These are phyloP conservation scores for Haematococcus sp. DNA, from an alignment of 139 green algal species.

Conservation along the genomic window DNA sequence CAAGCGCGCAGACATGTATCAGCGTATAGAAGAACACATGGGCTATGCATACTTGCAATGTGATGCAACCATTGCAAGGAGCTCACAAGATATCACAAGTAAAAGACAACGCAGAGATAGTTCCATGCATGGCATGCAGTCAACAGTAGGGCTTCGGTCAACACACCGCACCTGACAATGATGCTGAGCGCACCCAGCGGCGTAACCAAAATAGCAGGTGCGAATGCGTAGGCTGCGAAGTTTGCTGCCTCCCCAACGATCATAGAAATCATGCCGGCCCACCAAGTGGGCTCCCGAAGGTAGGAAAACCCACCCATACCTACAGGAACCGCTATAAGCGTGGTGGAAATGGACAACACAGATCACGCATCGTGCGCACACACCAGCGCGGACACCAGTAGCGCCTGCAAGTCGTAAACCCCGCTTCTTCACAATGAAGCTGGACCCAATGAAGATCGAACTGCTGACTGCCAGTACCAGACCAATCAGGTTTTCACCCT, in stretches of 20 bases:
- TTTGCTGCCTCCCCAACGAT: slow-evolving; percentile 90
- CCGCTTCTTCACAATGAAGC: slow-evolving; percentile 99
- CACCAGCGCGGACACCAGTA: slow-evolving; percentile 79
- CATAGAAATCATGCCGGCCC: slow-evolving; percentile 91
- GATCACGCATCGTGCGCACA: not conserved
- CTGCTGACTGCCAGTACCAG: slow-evolving; percentile 80
- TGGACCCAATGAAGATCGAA: slow-evolving; percentile 90
- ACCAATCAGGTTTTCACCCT: slow-evolving; percentile 46
- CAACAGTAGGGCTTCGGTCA: not conserved
- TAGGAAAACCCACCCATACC: slow-evolving; percentile 94
- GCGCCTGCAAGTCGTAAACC: slow-evolving; percentile 77
- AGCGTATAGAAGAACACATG: no score
- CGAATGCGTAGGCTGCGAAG: slow-evolving; percentile 97
- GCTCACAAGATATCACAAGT: no score
- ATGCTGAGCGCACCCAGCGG: slow-evolving; percentile 88
- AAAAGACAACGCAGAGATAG: no score
- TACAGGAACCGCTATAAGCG: slow-evolving; percentile 24
- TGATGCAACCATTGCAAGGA: no score
- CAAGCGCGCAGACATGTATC: no score
- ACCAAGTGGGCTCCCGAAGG: slow-evolving; percentile 93
- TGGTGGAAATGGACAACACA: not conserved
- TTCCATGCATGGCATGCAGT: no score
- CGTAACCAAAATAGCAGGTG: slow-evolving; percentile 93
- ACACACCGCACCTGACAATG: slow-evolving; percentile 72
- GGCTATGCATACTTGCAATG: no score